Evolutionary conservation across 192 early-diverging fungal genomes (phyloP), one percentile per base, ranked within the genome.

Genomic region (Coemansia sp.): DNA sequence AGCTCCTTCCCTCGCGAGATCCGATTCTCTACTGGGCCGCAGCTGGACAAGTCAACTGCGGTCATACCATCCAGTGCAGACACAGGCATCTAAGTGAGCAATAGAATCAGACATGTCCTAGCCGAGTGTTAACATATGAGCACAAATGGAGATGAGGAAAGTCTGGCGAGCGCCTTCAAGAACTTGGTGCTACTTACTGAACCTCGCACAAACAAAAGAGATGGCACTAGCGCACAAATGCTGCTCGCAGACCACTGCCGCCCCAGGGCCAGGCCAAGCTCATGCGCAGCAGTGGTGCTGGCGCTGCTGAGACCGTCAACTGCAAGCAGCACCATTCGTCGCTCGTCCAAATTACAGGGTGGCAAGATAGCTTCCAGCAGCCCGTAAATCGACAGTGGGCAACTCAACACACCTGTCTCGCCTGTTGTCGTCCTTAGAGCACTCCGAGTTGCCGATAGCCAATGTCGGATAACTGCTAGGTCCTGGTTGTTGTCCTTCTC

Each of bases 401-500:
- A 14, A 6, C 11, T 8, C 11, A 34, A 20, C 26, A 16, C 26
- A 24, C 24, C 8, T 0, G 55, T 35, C 3, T 35, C 8, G 5
- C 35, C 33, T 23, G 33, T 9, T 21, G 9, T 16, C 28, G 0
- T 9, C 42, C 14, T 21, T 35, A 33, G 7, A 13, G 28, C 26
- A 10, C 46, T 37, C 35, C 23, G 18, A n/a, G 3, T 3, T n/a
- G 48, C 39, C 3, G 50, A 5, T 23, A 70, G 53, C 77, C 77
- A 79, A 21, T 38, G 10, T 1, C 59, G 57, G 13, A 79, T 50
- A 6, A 67, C 36, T 1, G 26, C 18, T 0, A 79, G 65, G 23
- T 80, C 77, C 10, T 42, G 33, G 5, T 53, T 58, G 61, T 71
- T 74, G 72, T 80, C 77, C 53, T 56, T 70, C 31, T 80, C 77